Evolutionary conservation across 345 rosid genomes (phyloP).

Genomic region (Populus simonii): DNA sequence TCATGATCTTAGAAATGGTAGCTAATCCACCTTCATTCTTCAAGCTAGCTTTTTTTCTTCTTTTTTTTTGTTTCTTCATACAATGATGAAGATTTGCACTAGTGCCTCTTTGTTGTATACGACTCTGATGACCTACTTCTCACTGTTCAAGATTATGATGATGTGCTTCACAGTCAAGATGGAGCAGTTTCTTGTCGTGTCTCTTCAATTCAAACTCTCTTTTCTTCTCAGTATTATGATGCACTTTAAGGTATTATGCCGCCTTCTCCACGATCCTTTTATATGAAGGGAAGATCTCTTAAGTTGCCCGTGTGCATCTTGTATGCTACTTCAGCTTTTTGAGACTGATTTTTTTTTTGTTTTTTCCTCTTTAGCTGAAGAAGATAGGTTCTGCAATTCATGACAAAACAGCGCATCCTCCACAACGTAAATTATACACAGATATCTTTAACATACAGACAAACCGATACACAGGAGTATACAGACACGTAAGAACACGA

Average conservation of each 20-base stretch:
- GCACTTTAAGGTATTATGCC: not conserved
- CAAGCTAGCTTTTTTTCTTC: not conserved
- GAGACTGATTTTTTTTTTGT: not conserved
- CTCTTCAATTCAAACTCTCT: not conserved
- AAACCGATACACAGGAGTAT: too few species aligned
- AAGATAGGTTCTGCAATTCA: not conserved
- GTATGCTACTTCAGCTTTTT: not conserved
- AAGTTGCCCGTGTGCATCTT: not conserved
- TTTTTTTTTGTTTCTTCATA: not conserved
- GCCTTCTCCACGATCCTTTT: not conserved
- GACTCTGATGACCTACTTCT: slow-evolving; percentile 6
- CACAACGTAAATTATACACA: not conserved
- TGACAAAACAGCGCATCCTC: not conserved
- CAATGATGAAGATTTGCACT: not conserved
- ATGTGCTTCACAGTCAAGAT: not conserved
- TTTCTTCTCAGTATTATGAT: not conserved
- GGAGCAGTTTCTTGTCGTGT: not conserved
- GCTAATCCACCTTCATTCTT: slow-evolving; percentile 15
- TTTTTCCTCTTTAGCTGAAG: not conserved
- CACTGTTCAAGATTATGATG: not conserved
- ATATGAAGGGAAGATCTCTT: not conserved
- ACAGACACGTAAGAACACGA: too few species aligned
- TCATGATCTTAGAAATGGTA: slow-evolving; percentile 15
- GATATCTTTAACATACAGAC: too few species aligned
- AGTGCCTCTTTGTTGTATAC: not conserved